phyloP scores from a whole-genome alignment of 352 stramenopile genomes.

The Globisporangium paroecandrum region DNA sequence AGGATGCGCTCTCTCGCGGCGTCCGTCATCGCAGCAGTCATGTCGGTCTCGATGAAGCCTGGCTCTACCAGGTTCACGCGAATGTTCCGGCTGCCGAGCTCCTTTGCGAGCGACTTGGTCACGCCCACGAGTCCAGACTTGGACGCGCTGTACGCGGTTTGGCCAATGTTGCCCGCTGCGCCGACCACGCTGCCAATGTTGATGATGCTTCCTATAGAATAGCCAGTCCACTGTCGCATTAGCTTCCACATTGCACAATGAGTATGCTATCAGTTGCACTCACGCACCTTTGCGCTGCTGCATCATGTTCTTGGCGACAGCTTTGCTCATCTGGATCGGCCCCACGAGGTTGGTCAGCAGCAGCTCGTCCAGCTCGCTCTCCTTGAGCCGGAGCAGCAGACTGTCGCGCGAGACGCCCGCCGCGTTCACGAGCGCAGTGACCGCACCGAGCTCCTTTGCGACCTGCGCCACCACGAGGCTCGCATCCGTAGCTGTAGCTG shows the following conservation, averaged over 20 bases:
- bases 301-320: constrained; percentile 75
- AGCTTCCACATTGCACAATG: not conserved
- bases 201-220: constrained; percentile 56
- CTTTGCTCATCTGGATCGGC: constrained; percentile 70
- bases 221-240: not conserved
- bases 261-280: not conserved
- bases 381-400: constrained; percentile 61
- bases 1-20: constrained; percentile 46
- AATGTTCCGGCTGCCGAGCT: constrained; percentile 80
- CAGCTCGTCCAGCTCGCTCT: constrained; percentile 61
- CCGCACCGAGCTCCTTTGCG: constrained; percentile 27
- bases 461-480: constrained; percentile 44
- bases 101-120: constrained; percentile 79
- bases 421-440: constrained; percentile 71
- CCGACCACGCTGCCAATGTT: constrained; percentile 85
- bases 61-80: constrained; percentile 87
- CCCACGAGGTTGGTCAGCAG: constrained; percentile 76
- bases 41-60: constrained; percentile 81
- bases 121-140: constrained; percentile 75
- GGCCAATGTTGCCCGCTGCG: constrained; percentile 62
- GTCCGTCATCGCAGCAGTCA: constrained; percentile 64
- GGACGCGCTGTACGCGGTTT: constrained; percentile 80
- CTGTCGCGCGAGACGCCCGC: constrained; percentile 68
- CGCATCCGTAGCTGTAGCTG: constrained; percentile 18
- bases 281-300: constrained; percentile 41